Evolutionary conservation across 371 early-diverging fungal genomes (phyloP), one percentile per base, ranked within the genome.

Genomic region (Nematocida sp.): DNA sequence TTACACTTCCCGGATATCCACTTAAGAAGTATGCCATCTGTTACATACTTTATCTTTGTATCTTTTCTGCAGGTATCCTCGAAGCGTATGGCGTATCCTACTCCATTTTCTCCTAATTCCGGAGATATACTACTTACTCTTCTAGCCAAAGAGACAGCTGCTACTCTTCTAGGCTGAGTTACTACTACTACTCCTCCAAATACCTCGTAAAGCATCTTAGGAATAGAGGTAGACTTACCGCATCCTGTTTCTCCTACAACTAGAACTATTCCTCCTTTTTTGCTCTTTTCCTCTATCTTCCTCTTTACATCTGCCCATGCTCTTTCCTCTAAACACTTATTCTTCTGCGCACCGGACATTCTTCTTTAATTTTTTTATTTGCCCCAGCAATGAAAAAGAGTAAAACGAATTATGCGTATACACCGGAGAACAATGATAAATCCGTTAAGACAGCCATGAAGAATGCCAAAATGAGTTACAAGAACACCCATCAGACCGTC

Each of bases 401-500:
- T 30, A 59, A 60, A 35, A 71, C 75, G 16, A 71, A 59, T 42
- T 71, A 71, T 40, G 59, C 39, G 18, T 71, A 71, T 50, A 77
- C 55, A 7, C 65, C 77, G 32, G 28, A 63, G 28, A 65, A 77
- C 42, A 40, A 77, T 16, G 54, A 77, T 16, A 82, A 80, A 50
- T 76, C 82, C 18, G 82, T 82, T 30, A 82, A 76, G 57, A 78
- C 78, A 23, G 60, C 77, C 20, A 71, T 79, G 9, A 67, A 80
- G 36, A 79, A 81, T 69, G 82, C 83, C 42, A 77, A 79, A 36
- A 80, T 81, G 13, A 78, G 77, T 50, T 90, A 89, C 87, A 90
- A 90, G 89, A 97, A 97, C 90, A 95, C 97, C 75, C 91, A 91
- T 80, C 97, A 98, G 87, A 89, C 93, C 77, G 94, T 94, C 82